A percentile compares a stretch with the other conserved stretches of the same genome.
These are phyloP conservation scores for Pleurotus salmoneostramineus DNA, from an alignment of 768 basidiomycete species.

Conservation along the genomic window DNA sequence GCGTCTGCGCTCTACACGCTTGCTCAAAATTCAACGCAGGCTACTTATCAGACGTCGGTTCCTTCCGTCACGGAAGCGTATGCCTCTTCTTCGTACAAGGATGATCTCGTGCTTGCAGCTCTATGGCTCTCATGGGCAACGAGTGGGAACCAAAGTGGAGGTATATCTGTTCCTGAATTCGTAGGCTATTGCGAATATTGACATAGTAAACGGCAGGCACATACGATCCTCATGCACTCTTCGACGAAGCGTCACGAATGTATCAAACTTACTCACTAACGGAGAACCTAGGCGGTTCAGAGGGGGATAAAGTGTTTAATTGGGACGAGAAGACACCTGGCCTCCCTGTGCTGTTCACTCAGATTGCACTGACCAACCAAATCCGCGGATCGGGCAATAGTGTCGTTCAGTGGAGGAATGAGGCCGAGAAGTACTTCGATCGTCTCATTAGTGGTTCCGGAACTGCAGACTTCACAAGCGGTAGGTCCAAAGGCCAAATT, in stretches of 20 bases:
- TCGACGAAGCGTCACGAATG: constrained; percentile 27
- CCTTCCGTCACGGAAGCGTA: constrained; percentile 64
- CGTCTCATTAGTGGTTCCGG: constrained; percentile 55
- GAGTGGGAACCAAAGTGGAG: constrained; percentile 14
- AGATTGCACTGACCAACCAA: constrained; percentile 60
- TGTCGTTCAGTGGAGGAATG: constrained; percentile 59
- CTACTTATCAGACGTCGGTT: constrained; percentile 66
- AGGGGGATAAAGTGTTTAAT: constrained; percentile 59
- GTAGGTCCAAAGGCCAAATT: constrained; percentile 30
- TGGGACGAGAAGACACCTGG: constrained; percentile 88
- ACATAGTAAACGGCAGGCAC: background rate
- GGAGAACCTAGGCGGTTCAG: constrained; percentile 33
- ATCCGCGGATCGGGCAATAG: constrained; percentile 42
- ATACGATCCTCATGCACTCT: background rate
- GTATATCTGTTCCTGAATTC: background rate
- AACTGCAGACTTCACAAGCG: constrained; percentile 54
- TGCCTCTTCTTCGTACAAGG: constrained; percentile 64
- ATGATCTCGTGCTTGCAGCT: constrained; percentile 74
- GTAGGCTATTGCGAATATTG: too few species aligned
- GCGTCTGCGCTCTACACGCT: constrained; percentile 74
- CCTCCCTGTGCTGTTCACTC: constrained; percentile 69
- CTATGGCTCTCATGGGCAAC: constrained; percentile 73
- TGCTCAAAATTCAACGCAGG: constrained; percentile 63
- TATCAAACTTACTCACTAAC: constrained; percentile 30
- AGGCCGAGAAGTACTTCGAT: constrained; percentile 78